Evolutionary conservation across 1,284 basidiomycete genomes (phyloP).

Genomic region (Moesziomyces aphidis): DNA sequence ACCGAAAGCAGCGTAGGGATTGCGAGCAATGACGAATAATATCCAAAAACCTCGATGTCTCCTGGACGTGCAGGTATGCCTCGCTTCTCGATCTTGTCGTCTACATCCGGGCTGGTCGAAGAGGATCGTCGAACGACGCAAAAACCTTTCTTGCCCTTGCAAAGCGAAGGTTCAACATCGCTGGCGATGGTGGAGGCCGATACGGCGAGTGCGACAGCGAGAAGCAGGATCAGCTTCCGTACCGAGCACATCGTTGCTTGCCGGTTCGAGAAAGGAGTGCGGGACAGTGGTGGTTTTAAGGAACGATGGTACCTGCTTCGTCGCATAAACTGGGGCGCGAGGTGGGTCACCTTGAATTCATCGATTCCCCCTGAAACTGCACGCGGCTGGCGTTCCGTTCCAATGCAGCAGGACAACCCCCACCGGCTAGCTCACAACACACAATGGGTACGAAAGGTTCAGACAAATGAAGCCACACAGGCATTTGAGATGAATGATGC

Average conservation of each 20-base stretch:
- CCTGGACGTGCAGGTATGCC: constrained; percentile 20
- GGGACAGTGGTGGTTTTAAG: background rate
- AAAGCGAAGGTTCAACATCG: background rate
- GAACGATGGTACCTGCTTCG: background rate
- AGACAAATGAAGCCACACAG: too few species aligned
- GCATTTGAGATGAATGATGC: too few species aligned
- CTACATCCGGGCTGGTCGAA: too few species aligned
- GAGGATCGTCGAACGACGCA: background rate
- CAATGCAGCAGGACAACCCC: too few species aligned
- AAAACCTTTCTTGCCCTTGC: background rate
- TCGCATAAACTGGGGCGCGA: too few species aligned
- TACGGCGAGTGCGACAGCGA: background rate
- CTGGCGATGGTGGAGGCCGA: too few species aligned
- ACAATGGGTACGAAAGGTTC: too few species aligned
- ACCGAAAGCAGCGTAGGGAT: constrained; percentile 30
- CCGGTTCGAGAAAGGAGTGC: background rate
- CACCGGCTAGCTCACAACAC: too few species aligned
- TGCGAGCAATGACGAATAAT: constrained; percentile 24
- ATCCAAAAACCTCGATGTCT: constrained; percentile 37
- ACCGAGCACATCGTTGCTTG: background rate
- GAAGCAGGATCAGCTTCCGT: background rate
- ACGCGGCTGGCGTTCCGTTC: too few species aligned
- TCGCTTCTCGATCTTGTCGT: constrained; percentile 3
- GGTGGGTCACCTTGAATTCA: too few species aligned
- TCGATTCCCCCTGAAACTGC: too few species aligned